Percentiles rank a stretch among this genome's conserved stretches.
Evolutionary conservation across 2,329 filamentous ascomycete genomes (phyloP).

Genomic region (Lasiodiplodia sp.): DNA sequence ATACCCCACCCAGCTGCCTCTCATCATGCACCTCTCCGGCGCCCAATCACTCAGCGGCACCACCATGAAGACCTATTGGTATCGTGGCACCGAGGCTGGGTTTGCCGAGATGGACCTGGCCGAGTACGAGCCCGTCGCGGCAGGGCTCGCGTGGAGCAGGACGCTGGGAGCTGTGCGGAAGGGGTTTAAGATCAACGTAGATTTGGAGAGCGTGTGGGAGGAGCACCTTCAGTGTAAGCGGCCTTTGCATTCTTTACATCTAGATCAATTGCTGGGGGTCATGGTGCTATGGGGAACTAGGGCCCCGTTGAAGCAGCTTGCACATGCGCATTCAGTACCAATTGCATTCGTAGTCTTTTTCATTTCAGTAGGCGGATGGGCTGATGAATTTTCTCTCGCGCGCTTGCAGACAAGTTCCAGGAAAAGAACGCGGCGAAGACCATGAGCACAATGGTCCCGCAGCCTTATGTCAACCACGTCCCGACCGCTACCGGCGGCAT

Average conservation of each 20-base stretch:
- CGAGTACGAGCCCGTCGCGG: conserved; percentile 50
- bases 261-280: background rate
- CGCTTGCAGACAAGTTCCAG: conserved; percentile 29
- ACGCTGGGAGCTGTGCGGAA: conserved; percentile 48
- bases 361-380: background rate
- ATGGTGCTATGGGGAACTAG: background rate
- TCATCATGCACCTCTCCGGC: conserved; percentile 51
- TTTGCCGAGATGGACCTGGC: conserved; percentile 53
- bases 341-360: conserved; percentile 8
- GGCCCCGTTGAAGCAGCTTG: background rate
- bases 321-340: background rate
- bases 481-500: conserved; percentile 55
- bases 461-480: conserved; percentile 46
- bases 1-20: conserved; percentile 48
- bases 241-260: background rate
- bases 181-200: conserved; percentile 45
- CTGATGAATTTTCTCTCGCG: conserved; percentile 7
- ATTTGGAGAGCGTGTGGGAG: conserved; percentile 44
- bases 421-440: conserved; percentile 38
- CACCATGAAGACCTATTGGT: conserved; percentile 50
- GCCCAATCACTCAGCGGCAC: conserved; percentile 45
- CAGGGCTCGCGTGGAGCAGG: conserved; percentile 52
- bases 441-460: conserved; percentile 40
- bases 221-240: conserved; percentile 41
- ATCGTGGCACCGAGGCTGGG: conserved; percentile 46